Conservation (phyloP, 768 basidiomycete genomes). For the Trametes gibbosa region DNA sequence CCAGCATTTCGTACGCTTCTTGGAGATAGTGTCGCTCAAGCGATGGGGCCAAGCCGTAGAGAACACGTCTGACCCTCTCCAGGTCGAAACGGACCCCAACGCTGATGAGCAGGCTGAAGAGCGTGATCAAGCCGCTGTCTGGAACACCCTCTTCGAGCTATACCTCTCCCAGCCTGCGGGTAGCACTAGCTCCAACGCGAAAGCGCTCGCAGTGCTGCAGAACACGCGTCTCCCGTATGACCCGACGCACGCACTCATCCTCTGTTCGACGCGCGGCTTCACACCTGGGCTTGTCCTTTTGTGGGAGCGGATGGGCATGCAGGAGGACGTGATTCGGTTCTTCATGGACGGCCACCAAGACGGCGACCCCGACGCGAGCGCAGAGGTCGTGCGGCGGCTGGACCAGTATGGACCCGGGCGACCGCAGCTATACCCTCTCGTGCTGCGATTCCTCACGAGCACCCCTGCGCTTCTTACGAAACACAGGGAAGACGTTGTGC, state of each 20-base stretch:
- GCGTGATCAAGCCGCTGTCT: conserved; percentile 78
- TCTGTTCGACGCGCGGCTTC: conserved; percentile 84
- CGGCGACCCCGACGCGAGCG: conserved; percentile 37
- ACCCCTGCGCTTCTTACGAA: conserved; percentile 67
- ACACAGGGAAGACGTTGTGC: conserved; percentile 69
- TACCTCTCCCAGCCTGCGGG: conserved; percentile 65
- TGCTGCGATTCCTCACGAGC: conserved; percentile 86
- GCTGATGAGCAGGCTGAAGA: conserved; percentile 51
- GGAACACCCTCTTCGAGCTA: conserved; percentile 94
- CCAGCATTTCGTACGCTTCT: conserved; percentile 76
- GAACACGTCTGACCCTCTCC: conserved; percentile 20
- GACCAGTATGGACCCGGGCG: conserved; percentile 68
- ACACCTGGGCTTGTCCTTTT: conserved; percentile 83
- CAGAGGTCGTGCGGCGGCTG: conserved; percentile 70
- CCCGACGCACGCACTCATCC: conserved; percentile 86
- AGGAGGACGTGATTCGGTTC: conserved; percentile 90
- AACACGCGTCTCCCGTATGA: conserved; percentile 73
- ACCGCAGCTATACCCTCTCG: conserved; percentile 81
- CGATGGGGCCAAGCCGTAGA: conserved; percentile 79
- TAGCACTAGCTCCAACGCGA: conserved; percentile 45
- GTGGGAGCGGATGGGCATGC: conserved; percentile 95
- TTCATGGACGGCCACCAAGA: conserved; percentile 73
- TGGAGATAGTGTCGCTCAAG: conserved; percentile 79
- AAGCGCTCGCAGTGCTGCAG: conserved; percentile 71
- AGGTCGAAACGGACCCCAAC: conserved; percentile 20